Evolutionary conservation across 805 yeast species (phyloP).

Genomic region (Candida ficus): DNA sequence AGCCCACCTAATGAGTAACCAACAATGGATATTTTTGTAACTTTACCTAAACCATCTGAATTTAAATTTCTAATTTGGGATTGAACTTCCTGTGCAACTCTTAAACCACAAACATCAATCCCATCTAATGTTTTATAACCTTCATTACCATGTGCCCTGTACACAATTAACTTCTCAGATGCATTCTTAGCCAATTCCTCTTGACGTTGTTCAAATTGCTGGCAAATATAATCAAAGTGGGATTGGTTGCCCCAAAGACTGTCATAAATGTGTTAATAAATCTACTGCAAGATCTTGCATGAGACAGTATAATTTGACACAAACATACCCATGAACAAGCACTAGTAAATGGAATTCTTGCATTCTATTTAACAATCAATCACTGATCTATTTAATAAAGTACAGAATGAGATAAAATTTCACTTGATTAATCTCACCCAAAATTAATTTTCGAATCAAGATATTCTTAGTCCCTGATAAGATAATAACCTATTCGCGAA

Average conservation of each 20-base stretch:
- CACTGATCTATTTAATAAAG: no score
- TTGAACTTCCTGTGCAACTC: constrained; percentile 66
- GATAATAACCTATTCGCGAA: not conserved
- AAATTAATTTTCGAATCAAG: no score
- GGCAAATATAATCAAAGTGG: constrained; percentile 59
- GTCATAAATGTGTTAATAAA: constrained; percentile 3
- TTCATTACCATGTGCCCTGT: constrained; percentile 21
- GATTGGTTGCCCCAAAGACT: constrained; percentile 73
- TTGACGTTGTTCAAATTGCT: constrained; percentile 33
- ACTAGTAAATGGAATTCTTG: constrained; percentile 9
- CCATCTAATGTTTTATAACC: constrained; percentile 85
- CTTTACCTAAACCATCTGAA: constrained; percentile 30
- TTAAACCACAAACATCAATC: constrained; percentile 74
- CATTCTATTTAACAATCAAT: no score
- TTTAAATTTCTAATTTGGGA: constrained; percentile 28
- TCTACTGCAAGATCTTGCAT: no score
- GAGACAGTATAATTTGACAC: no score
- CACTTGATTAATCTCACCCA: no score
- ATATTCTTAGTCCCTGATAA: no score
- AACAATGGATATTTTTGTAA: constrained; percentile 63
- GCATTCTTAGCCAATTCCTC: constrained; percentile 22
- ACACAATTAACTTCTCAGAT: constrained; percentile 17
- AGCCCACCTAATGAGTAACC: constrained; percentile 89
- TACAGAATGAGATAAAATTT: no score
- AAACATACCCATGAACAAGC: constrained; percentile 12